Percentiles rank a stretch among this genome's conserved stretches.
Conservation (phyloP, 2,329 filamentous ascomycete species). For the Aspergillus sojae region DNA sequence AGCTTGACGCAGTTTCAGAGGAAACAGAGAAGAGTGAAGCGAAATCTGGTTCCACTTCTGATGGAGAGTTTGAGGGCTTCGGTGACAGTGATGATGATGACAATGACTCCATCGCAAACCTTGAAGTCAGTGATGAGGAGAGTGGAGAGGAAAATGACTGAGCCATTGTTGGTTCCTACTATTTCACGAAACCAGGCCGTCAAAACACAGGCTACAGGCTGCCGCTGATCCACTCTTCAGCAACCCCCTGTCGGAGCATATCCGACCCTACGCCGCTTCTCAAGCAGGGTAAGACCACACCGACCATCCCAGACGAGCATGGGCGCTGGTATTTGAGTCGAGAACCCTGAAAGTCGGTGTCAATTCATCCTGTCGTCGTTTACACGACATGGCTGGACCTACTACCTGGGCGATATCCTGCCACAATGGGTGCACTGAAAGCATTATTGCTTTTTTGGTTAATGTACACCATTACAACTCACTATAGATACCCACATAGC, state of each 20-base stretch:
- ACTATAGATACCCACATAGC: constrained; percentile 26
- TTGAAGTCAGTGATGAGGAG: constrained; percentile 46
- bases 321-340: constrained; percentile 8
- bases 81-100: constrained; percentile 43
- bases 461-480: constrained; percentile 9
- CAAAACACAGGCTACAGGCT: neutral
- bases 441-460: constrained; percentile 4
- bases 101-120: constrained; percentile 46
- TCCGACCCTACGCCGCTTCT: neutral
- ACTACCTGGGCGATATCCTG: constrained; percentile 12
- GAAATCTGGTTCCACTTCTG: constrained; percentile 39
- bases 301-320: neutral
- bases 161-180: constrained; percentile 10
- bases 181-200: neutral
- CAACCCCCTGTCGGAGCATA: neutral
- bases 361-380: constrained; percentile 14
- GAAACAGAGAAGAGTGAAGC: constrained; percentile 35
- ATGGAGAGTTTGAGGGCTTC: constrained; percentile 39
- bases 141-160: constrained; percentile 48
- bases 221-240: neutral
- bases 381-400: constrained; percentile 17
- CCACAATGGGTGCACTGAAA: constrained; percentile 12
- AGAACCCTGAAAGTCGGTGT: constrained; percentile 8
- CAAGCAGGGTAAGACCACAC: constrained; percentile 8
- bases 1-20: constrained; percentile 59